phyloP scores from a whole-genome alignment of 352 stramenopile genomes.

The Elongisporangium undulatum region DNA sequence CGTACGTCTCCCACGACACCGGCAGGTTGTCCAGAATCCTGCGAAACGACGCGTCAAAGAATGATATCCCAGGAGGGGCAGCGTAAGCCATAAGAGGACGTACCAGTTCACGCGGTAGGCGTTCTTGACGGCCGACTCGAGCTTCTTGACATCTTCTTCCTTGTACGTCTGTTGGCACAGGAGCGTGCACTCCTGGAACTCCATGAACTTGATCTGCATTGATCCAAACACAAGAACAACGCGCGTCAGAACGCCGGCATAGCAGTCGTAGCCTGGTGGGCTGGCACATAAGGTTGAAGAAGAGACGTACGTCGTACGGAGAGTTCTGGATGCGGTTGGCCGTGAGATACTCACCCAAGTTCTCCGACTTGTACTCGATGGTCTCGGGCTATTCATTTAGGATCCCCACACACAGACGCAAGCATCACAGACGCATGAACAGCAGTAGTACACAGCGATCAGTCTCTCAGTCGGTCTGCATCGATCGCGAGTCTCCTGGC shows the following conservation, averaged over 20 bases:
- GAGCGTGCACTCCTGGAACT: constrained; percentile 63
- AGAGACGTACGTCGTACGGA: constrained; percentile 80
- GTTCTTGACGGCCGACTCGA: constrained; percentile 94
- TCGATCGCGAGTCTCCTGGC: background rate
- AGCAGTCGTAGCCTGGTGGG: background rate
- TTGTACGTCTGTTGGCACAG: constrained; percentile 87
- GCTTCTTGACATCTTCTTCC: constrained; percentile 88
- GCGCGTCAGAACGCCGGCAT: background rate
- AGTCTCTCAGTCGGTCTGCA: background rate
- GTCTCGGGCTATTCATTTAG: constrained; percentile 53
- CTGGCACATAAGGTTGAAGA: background rate
- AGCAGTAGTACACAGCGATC: background rate
- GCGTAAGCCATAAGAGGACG: constrained; percentile 18
- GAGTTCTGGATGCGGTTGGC: constrained; percentile 99
- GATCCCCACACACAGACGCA: constrained; percentile 5
- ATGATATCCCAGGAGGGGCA: background rate
- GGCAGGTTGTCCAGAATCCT: constrained; percentile 99
- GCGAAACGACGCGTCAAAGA: background rate
- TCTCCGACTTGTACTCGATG: constrained; percentile 97
- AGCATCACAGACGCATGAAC: background rate
- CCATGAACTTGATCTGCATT: constrained; percentile 84
- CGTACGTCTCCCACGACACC: constrained; percentile 63
- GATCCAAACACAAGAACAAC: background rate
- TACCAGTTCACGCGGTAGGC: constrained; percentile 97
- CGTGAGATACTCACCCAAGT: constrained; percentile 98